phyloP scores from a whole-genome alignment of 352 stramenopile genomes.

The Halophytophthora polymorphica region DNA sequence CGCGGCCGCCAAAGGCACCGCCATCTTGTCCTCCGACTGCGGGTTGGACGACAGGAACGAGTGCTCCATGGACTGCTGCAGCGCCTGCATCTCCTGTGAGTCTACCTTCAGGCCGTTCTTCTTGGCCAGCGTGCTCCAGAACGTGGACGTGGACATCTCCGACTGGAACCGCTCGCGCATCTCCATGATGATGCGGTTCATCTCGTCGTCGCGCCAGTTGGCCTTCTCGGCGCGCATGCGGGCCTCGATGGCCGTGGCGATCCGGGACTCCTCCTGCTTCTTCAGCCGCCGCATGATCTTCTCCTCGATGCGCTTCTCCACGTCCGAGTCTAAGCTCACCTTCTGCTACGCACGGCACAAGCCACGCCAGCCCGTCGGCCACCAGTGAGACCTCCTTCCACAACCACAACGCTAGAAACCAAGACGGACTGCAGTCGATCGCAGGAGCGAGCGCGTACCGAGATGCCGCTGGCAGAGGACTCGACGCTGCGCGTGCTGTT shows the following conservation, averaged over 20 bases:
- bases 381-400: constrained; percentile 10
- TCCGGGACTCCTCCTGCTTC: constrained; percentile 86
- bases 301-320: constrained; percentile 83
- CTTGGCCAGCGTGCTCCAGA: constrained; percentile 63
- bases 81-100: constrained; percentile 38
- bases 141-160: constrained; percentile 66
- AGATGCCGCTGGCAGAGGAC: constrained; percentile 27
- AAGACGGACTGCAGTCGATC: neutral
- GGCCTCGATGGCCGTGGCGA: constrained; percentile 77
- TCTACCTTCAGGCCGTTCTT: constrained; percentile 51
- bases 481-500: constrained; percentile 47
- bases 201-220: constrained; percentile 86
- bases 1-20: constrained; percentile 16
- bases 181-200: constrained; percentile 90
- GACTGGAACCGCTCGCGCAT: constrained; percentile 84
- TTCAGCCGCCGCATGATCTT: constrained; percentile 85
- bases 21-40: constrained; percentile 69
- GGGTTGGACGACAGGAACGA: constrained; percentile 56
- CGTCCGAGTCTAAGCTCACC: constrained; percentile 69
- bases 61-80: constrained; percentile 47
- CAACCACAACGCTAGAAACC: neutral
- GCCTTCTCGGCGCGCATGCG: constrained; percentile 82
- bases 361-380: neutral
- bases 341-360: constrained; percentile 23
- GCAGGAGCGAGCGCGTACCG: constrained; percentile 16